phyloP scores from a whole-genome alignment of 2,329 filamentous ascomycete species.

The Hirsutella rhossiliensis region DNA sequence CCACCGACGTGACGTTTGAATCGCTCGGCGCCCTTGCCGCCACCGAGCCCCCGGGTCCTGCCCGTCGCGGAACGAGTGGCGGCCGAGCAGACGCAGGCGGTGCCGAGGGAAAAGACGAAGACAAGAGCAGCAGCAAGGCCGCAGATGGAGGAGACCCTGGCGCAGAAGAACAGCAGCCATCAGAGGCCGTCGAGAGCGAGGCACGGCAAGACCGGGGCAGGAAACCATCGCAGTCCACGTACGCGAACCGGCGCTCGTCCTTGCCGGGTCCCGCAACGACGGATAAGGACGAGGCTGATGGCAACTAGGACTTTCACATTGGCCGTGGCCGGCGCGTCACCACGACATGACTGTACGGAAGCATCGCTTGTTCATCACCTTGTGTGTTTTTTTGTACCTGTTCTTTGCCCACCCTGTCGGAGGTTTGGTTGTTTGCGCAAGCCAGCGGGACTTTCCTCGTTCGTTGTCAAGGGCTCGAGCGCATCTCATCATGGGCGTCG shows the following conservation, averaged over 20 bases:
- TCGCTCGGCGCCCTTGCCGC: constrained; percentile 18
- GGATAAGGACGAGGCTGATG: neutral
- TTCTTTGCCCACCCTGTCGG: too few species aligned
- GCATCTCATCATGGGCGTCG: too few species aligned
- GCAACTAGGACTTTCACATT: constrained; percentile 1
- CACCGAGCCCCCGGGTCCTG: neutral
- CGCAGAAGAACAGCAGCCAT: neutral
- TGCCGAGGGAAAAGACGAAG: neutral
- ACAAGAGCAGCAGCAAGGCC: neutral
- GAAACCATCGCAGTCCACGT: neutral
- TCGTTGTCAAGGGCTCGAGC: too few species aligned
- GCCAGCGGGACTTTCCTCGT: too few species aligned
- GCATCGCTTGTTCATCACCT: neutral
- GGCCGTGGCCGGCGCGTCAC: constrained; percentile 2
- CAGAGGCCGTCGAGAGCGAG: neutral
- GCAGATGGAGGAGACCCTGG: neutral
- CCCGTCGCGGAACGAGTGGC: neutral
- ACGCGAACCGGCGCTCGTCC: neutral
- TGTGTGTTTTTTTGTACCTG: too few species aligned
- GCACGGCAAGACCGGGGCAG: neutral
- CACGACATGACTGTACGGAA: neutral
- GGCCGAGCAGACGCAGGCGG: constrained; percentile 5
- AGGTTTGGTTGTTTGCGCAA: too few species aligned
- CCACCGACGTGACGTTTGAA: constrained; percentile 28
- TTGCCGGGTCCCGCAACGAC: neutral